phyloP scores from a whole-genome alignment of 805 yeast genomes.

The Wickerhamiella musiphila region DNA sequence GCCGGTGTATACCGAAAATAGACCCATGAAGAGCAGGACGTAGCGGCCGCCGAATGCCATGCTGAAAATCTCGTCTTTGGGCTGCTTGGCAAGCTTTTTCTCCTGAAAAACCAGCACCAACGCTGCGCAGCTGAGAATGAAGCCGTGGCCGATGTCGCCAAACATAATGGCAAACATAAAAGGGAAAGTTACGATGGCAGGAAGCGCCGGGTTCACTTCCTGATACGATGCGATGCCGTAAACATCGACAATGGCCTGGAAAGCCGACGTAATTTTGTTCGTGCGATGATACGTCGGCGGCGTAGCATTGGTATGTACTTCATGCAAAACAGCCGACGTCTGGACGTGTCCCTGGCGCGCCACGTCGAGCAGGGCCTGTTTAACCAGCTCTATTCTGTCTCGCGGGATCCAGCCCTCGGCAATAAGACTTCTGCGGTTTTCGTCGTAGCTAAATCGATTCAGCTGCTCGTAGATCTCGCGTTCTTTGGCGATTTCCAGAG shows the following conservation, averaged over 20 bases:
- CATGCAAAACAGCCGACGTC: constrained; percentile 31
- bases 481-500: constrained; percentile 52
- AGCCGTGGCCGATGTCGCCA: constrained; percentile 95
- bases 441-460: constrained; percentile 68
- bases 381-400: constrained; percentile 44
- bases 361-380: constrained; percentile 43
- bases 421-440: constrained; percentile 60
- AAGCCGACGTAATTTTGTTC: constrained; percentile 81
- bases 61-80: constrained; percentile 81
- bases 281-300: constrained; percentile 93
- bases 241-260: constrained; percentile 86
- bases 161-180: constrained; percentile 98
- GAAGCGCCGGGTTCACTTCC: constrained; percentile 90
- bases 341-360: constrained; percentile 30
- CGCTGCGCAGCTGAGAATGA: constrained; percentile 61
- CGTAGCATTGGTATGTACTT: constrained; percentile 56
- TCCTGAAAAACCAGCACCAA: constrained; percentile 55
- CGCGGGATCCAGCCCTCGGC: constrained; percentile 98
- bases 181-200: constrained; percentile 90
- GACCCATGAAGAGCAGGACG: constrained; percentile 83
- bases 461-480: constrained; percentile 63
- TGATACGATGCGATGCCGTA: constrained; percentile 87
- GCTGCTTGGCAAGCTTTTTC: constrained; percentile 40
- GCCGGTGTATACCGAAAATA: constrained; percentile 90
- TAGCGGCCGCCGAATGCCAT: constrained; percentile 94